Base-by-base conservation (phyloP, 2,329 filamentous ascomycete genomes). In the Chaetomiaceae sp. region DNA sequence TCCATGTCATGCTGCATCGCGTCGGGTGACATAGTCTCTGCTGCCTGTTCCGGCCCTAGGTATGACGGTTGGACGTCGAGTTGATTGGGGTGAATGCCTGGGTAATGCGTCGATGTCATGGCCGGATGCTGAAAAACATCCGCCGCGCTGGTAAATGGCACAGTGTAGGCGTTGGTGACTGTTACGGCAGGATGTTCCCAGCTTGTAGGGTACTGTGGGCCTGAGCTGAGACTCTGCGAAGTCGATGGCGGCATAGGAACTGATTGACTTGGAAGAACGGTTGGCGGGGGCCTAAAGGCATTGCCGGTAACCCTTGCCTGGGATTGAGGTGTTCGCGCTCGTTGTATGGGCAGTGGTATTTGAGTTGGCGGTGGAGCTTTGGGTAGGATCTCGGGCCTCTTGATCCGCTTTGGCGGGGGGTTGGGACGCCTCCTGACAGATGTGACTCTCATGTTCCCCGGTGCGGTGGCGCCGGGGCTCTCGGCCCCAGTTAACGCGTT, bases 281-380 rank as follows among this genome's bases (percentile, higher is more conserved):
- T 21, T 13, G 46, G 56, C 1, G 49, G 25, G 2, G 52, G 50
- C 11, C 53, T 37, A n/a, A 58, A 56, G 1, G 48, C 16, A 32
- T 37, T 38, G 29, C 34, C 48, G 6, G 33, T n/a, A 2, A 48
- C 18, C 21, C 52, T 56, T 11, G 50, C 25, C 27, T 55, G 55
- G 1, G 40, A n/a, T n/a, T 60, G 56, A 9, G 59, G 57, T 7
- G 55, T 58, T 18, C 55, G 53, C 27, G 59, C 53, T 38, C 55
- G 46, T 23, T 61, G 57, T 27, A 56, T 54, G n/a, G 57, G 59
- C 7, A 60, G 33, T 5, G 59, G 59, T 27, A 61, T 59, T 21
- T 61, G 59, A 3, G 57, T 59, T 9, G 54, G 52, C 4, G 53
- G 53, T n/a, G 56, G 42, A 5, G 32, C 32, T 25, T 58, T 59